These are phyloP conservation scores for Gastrolobium villosum DNA, from an alignment of 306 rosid species.

Conservation along the genomic window DNA sequence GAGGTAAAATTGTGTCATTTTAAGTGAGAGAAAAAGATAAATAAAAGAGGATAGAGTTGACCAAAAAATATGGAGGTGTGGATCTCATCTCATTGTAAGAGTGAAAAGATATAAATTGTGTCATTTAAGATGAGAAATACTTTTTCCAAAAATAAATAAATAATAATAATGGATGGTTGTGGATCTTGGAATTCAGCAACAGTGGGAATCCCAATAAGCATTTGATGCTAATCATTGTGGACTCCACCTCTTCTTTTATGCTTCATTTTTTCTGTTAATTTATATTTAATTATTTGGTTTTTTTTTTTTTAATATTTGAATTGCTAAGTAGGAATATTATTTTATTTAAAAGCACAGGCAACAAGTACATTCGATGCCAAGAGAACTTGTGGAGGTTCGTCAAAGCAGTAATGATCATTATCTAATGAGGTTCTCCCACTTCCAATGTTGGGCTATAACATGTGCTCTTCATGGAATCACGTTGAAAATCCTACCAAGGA, in stretches of 20 bases:
- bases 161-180: constrained; percentile 64
- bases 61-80: too few species aligned
- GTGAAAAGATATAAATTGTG: too few species aligned
- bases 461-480: neutral
- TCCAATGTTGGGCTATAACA: constrained; percentile 35
- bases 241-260: constrained; percentile 77
- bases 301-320: neutral
- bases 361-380: constrained; percentile 36
- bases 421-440: constrained; percentile 40
- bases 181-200: constrained; percentile 94
- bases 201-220: constrained; percentile 99
- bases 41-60: too few species aligned
- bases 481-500: constrained; percentile 6
- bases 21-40: too few species aligned
- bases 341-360: constrained; percentile 38
- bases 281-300: constrained; percentile 5
- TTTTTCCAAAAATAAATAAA: neutral
- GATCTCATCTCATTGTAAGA: too few species aligned
- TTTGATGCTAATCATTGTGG: constrained; percentile 99
- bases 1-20: too few species aligned
- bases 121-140: too few species aligned
- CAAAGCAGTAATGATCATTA: constrained; percentile 23
- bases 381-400: constrained; percentile 21
- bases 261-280: constrained; percentile 1
- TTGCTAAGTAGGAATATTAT: constrained; percentile 35